A percentile compares a stretch with the other conserved stretches of the same genome.
phyloP scores from a whole-genome alignment of 2,329 filamentous ascomycete species.

The Epichloe scottii region DNA sequence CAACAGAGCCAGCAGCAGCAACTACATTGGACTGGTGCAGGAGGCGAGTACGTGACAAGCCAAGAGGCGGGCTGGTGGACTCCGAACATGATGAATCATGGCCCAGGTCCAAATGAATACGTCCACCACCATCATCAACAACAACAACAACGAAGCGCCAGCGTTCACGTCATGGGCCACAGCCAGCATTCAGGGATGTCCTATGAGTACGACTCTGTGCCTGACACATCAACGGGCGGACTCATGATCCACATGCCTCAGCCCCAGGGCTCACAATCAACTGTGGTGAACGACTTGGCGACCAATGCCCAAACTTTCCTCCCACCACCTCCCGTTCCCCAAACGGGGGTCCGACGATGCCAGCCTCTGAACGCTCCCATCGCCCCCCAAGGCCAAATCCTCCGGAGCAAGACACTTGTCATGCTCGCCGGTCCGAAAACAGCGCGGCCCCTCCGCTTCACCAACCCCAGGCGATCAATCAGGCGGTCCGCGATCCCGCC shows the following conservation, averaged over 20 bases:
- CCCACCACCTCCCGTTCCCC: constrained; percentile 16
- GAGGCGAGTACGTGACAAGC: constrained; percentile 15
- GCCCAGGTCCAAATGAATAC: constrained; percentile 14
- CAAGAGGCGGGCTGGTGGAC: constrained; percentile 20
- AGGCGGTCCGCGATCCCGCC: constrained; percentile 19
- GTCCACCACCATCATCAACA: background rate
- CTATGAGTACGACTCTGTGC: constrained; percentile 25
- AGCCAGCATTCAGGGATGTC: constrained; percentile 26
- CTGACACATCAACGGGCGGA: constrained; percentile 22
- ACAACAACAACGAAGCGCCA: constrained; percentile 16
- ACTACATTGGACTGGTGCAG: constrained; percentile 14
- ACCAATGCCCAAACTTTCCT: constrained; percentile 23
- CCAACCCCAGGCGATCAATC: constrained; percentile 23
- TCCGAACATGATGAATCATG: constrained; percentile 12
- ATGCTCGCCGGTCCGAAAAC: constrained; percentile 29
- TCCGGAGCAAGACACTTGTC: constrained; percentile 38
- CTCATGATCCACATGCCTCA: constrained; percentile 45
- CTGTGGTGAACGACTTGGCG: constrained; percentile 23
- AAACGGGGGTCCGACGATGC: constrained; percentile 1
- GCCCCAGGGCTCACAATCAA: constrained; percentile 22
- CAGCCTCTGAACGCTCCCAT: constrained; percentile 25
- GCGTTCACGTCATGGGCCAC: constrained; percentile 28
- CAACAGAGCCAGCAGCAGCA: constrained; percentile 14
- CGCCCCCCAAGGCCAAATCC: constrained; percentile 41
- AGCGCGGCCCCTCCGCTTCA: constrained; percentile 26